These are phyloP conservation scores for Penicillium sp. DNA, from an alignment of 2,329 filamentous ascomycete genomes.

Conservation along the genomic window DNA sequence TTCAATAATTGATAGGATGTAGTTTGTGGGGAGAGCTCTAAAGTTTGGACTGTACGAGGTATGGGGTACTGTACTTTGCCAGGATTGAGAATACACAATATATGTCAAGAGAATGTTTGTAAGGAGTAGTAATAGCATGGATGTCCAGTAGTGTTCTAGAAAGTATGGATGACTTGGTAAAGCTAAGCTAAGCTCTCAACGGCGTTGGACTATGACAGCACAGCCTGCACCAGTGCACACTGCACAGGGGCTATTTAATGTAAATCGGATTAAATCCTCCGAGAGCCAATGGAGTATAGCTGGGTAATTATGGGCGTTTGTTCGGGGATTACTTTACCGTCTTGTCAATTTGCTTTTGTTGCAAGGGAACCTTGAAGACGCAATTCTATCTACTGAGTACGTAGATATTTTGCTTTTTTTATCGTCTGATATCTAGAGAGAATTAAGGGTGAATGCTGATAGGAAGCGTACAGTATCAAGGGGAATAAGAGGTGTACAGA, in stretches of 20 bases:
- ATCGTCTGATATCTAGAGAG: neutral
- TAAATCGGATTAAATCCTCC: neutral
- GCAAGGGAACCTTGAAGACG: neutral
- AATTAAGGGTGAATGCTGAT: neutral
- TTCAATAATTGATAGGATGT: neutral
- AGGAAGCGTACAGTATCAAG: too few relatives aligned
- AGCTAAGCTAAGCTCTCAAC: neutral
- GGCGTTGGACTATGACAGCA: neutral
- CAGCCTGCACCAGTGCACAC: too few relatives aligned
- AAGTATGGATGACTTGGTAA: neutral
- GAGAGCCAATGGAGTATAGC: neutral
- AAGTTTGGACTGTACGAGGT: neutral
- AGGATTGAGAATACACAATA: neutral
- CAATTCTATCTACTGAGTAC: neutral
- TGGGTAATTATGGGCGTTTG: slow-evolving; percentile 1
- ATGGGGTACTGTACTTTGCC: neutral
- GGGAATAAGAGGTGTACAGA: too few relatives aligned
- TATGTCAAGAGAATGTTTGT: too few relatives aligned
- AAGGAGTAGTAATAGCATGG: neutral
- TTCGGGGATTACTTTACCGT: neutral
- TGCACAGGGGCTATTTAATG: neutral
- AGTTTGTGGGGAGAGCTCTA: neutral
- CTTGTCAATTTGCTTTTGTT: neutral
- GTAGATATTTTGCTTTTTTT: neutral
- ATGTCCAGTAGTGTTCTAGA: neutral